Evolutionary conservation across 2,329 filamentous ascomycete species (phyloP), one percentile per base, ranked within the genome.

Genomic region (Aspergillus brunneoviolaceus): DNA sequence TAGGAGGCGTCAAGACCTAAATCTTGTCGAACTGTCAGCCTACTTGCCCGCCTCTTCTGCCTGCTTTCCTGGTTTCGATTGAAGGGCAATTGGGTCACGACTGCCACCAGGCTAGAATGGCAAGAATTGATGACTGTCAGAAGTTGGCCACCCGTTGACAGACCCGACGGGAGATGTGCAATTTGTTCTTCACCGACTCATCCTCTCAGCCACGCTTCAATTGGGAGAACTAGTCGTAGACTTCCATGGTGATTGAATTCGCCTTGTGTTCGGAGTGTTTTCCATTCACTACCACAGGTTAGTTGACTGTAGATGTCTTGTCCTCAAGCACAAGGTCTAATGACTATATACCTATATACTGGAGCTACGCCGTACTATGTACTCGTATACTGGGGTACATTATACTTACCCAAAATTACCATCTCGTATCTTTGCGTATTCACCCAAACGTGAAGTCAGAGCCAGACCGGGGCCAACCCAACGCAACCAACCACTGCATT

Each of bases 151-250:
- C 21, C n/a, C 9, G 27, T 19, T 29, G 21, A 27, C 12, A 35
- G 33, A 21, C 21, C 21, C 21, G 21, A 35, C 33, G 52, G 39
- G 27, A 45, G 39, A 45, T 45, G 39, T 45, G 39, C 39, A 19
- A 45, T 45, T 45, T 19, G 29, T 55, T 45, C 53, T 55, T 55
- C 53, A 55, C 53, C 53, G 53, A 55, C 53, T 55, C 27, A 7
- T 29, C 27, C 27, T n/a, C 53, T 55, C 25, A 55, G 53, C 53
- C 53, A 48, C 53, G 42, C 39, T 45, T 14, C n/a, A 12, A 49
- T 33, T 48, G 39, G 39, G 27, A 9, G 2, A 9, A 10, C 1
- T 3, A 29, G 0, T 9, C 3, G 27, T 29, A 29, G 27, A 3
- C 9, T 29, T 29, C 7, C 3, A 10, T 29, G 2, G 27, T 29